These are phyloP conservation scores for Clarkia xantiana DNA, from an alignment of 345 rosid species.

Conservation along the genomic window DNA sequence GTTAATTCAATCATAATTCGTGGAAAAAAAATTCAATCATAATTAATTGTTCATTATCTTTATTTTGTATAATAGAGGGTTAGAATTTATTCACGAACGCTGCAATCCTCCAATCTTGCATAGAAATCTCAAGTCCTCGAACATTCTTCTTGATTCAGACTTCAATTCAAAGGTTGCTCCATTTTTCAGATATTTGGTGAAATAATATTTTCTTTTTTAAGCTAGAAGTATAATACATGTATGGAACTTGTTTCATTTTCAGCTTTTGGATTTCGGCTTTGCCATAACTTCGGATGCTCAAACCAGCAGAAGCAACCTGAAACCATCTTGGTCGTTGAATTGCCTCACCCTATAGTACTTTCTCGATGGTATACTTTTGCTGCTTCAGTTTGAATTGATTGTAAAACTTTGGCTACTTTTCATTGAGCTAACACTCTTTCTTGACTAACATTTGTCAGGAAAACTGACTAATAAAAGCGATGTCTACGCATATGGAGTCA, in stretches of 20 bases:
- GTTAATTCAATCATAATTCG: neutral
- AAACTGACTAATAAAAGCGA: conserved; percentile 83
- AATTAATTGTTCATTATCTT: neutral
- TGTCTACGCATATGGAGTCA: conserved; percentile 82
- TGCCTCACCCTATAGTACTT: conserved; percentile 65
- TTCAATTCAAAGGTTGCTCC: conserved; percentile 74
- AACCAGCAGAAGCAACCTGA: conserved; percentile 32
- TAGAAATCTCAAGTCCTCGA: conserved; percentile 71
- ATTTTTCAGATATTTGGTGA: neutral
- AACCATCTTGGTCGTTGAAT: conserved; percentile 46
- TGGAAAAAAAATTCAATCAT: no score
- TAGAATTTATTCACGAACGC: conserved; percentile 88
- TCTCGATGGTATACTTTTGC: conserved; percentile 45
- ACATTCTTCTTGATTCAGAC: conserved; percentile 65
- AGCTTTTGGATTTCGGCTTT: conserved; percentile 87
- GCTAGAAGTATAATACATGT: neutral
- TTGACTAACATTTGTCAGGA: conserved; percentile 32
- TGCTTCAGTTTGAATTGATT: no score
- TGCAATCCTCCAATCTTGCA: conserved; percentile 73
- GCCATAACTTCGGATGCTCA: conserved; percentile 48
- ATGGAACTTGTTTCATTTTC: conserved; percentile 7
- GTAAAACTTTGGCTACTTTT: no score
- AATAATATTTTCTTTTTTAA: conserved; percentile 1
- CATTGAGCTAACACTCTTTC: no score
- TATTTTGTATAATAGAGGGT: conserved; percentile 40